Evolutionary conservation across 768 basidiomycete species (phyloP).

Genomic region (Suillus spraguei): DNA sequence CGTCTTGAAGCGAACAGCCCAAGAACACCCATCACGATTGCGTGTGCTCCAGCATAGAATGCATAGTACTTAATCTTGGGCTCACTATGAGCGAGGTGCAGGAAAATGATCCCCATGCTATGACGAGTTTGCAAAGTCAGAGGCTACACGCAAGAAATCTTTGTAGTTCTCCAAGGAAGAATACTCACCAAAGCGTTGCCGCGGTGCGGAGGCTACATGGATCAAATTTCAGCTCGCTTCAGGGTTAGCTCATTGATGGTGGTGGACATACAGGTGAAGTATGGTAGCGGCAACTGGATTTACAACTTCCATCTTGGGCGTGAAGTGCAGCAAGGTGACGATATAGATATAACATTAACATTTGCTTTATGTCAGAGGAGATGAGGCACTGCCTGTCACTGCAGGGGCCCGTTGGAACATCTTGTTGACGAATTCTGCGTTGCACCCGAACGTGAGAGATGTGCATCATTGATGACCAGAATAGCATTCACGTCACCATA

Average conservation of each 20-base stretch:
- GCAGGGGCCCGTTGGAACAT: too few species aligned
- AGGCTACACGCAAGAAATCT: neutral
- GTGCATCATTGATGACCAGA: too few species aligned
- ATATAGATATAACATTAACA: neutral
- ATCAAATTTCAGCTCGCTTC: neutral
- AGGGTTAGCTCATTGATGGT: too few species aligned
- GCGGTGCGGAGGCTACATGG: neutral
- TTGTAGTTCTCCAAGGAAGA: neutral
- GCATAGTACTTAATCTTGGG: neutral
- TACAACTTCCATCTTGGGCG: neutral
- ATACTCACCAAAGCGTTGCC: neutral
- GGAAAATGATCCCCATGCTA: neutral
- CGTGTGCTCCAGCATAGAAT: slow-evolving; percentile 4
- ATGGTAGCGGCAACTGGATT: neutral
- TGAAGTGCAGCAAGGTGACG: neutral
- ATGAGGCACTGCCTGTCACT: neutral
- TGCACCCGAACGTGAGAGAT: neutral
- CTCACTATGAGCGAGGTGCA: neutral
- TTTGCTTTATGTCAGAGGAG: neutral
- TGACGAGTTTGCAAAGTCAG: neutral
- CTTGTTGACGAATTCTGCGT: too few species aligned
- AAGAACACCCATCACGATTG: neutral
- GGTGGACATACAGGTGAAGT: slow-evolving; percentile 1
- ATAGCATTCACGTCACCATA: neutral
- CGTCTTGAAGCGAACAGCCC: neutral